Evolutionary conservation across 2,329 filamentous ascomycete genomes (phyloP).

Genomic region (Microsporum ferrugineum): DNA sequence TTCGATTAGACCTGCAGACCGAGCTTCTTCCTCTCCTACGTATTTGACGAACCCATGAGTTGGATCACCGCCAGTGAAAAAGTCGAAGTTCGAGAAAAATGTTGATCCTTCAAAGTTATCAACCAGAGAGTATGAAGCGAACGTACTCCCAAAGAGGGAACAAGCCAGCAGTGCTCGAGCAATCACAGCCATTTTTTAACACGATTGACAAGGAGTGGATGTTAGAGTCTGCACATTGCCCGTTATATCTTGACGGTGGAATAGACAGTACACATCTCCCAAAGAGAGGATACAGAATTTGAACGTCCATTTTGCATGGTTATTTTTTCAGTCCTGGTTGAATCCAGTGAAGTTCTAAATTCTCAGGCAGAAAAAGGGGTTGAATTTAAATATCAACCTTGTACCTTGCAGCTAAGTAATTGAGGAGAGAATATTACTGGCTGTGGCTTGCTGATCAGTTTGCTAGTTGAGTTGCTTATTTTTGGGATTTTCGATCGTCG

Average conservation of each 20-base stretch:
- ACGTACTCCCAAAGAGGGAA: not conserved
- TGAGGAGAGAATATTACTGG: not conserved
- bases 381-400: not conserved
- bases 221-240: not conserved
- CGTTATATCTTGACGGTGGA: not conserved
- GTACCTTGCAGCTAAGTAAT: not conserved
- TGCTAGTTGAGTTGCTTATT: not conserved
- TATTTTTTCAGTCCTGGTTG: not conserved
- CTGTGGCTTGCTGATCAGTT: not conserved
- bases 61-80: slow-evolving; percentile 38
- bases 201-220: not conserved
- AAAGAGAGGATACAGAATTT: not conserved
- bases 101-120: slow-evolving; percentile 35
- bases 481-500: not conserved
- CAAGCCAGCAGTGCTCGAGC: not conserved
- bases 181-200: not conserved
- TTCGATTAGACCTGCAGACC: slow-evolving; percentile 27
- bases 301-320: not conserved
- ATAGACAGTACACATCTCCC: not conserved
- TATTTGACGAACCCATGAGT: slow-evolving; percentile 43
- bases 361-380: not conserved
- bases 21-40: slow-evolving; percentile 31
- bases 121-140: slow-evolving; percentile 20
- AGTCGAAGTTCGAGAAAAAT: slow-evolving; percentile 42
- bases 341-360: not conserved